Evolutionary conservation across 495 filamentous ascomycete species (phyloP).

Genomic region (Neurospora cerealis): DNA sequence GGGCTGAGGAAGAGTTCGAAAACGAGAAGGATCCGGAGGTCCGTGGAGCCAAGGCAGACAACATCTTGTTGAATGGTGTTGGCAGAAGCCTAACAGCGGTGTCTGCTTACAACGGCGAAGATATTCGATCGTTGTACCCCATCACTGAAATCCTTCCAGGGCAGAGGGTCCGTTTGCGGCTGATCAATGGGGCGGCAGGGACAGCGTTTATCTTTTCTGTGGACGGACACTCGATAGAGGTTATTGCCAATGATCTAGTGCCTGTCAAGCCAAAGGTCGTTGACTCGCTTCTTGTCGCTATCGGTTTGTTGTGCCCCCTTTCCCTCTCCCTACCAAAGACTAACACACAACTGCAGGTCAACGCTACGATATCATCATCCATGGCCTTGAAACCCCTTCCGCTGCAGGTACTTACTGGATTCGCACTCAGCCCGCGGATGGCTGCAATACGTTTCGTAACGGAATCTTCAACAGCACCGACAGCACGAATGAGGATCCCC

Average conservation of each 20-base stretch:
- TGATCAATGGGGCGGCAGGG: background rate
- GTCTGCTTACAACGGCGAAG: background rate
- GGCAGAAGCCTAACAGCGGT: background rate
- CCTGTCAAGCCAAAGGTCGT: constrained; percentile 2
- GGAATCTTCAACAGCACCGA: constrained; percentile 1
- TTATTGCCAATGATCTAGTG: background rate
- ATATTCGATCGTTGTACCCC: background rate
- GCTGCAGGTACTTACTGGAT: constrained; percentile 43
- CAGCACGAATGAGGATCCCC: background rate
- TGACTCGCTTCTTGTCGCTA: constrained; percentile 40
- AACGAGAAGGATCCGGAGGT: background rate
- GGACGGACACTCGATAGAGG: background rate
- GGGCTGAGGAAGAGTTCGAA: constrained; percentile 9
- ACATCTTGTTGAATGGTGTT: constrained; percentile 26
- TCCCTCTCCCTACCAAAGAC: background rate
- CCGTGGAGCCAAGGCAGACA: constrained; percentile 9
- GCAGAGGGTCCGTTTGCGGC: background rate
- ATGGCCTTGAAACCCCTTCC: constrained; percentile 35
- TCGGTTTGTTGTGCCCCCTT: constrained; percentile 26
- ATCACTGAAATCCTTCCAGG: background rate
- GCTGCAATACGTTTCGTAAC: background rate
- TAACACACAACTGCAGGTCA: constrained; percentile 21
- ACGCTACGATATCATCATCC: constrained; percentile 55
- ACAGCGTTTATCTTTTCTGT: background rate
- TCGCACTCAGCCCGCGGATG: constrained; percentile 10